phyloP scores from a whole-genome alignment of 805 yeast species.

The Barnettozyma vustinii region DNA sequence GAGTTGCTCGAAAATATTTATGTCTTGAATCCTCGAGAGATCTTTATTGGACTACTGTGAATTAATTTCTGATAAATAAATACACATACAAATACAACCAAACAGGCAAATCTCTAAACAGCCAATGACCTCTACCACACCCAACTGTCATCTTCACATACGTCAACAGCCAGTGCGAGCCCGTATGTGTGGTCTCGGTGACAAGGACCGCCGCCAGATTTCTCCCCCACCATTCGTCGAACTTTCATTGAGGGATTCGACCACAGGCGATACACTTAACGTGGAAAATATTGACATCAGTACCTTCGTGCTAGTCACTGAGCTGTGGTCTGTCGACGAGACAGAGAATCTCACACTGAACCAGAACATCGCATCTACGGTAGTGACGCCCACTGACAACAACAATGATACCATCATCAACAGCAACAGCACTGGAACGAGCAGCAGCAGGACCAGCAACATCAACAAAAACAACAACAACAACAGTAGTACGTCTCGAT shows the following conservation, averaged over 20 bases:
- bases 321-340: constrained; percentile 35
- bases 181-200: constrained; percentile 43
- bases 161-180: constrained; percentile 40
- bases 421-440: neutral
- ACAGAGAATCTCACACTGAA: constrained; percentile 16
- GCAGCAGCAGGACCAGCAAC: neutral
- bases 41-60: too few relatives aligned
- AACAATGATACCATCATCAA: neutral
- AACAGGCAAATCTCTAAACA: too few relatives aligned
- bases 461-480: neutral
- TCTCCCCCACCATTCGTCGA: constrained; percentile 30
- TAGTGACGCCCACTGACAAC: neutral
- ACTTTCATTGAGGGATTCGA: constrained; percentile 16
- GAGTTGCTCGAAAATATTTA: neutral
- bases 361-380: constrained; percentile 11
- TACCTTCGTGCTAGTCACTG: constrained; percentile 32
- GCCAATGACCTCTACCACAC: neutral
- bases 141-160: constrained; percentile 15
- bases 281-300: constrained; percentile 29
- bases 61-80: too few relatives aligned
- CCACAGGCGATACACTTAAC: constrained; percentile 23
- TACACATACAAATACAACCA: too few relatives aligned
- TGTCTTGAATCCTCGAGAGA: neutral
- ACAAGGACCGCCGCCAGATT: constrained; percentile 31
- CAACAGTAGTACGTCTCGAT: neutral